A percentile compares a stretch with the other conserved stretches of the same genome.
Conservation (phyloP, 2,329 filamentous ascomycete genomes). For the Colletotrichum sp. region DNA sequence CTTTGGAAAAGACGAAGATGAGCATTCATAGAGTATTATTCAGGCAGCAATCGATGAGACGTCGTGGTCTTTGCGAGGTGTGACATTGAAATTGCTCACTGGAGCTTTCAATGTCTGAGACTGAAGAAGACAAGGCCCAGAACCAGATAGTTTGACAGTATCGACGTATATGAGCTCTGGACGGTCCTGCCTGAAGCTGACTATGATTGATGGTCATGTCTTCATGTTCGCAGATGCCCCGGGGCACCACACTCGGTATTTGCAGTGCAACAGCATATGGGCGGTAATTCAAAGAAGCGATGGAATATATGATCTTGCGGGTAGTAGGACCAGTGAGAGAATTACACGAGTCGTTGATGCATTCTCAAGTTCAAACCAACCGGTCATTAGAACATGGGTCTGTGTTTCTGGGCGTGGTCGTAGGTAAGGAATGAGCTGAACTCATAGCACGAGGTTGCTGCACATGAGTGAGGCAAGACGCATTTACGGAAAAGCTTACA, state of each 20-base stretch:
- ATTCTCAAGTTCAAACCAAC: too few species aligned
- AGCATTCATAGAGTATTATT: too few species aligned
- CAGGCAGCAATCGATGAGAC: too few species aligned
- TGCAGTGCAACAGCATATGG: too few species aligned
- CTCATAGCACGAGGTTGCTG: too few species aligned
- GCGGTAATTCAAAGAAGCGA: fast-evolving
- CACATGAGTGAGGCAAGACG: too few species aligned
- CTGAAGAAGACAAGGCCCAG: background rate
- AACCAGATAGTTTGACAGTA: too few species aligned
- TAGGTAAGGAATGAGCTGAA: too few species aligned
- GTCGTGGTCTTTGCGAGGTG: background rate
- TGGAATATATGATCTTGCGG: too few species aligned
- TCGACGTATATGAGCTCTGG: fast-evolving
- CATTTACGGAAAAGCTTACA: too few species aligned
- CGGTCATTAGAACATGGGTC: fast-evolving
- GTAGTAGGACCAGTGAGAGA: fast-evolving
- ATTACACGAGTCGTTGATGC: fast-evolving
- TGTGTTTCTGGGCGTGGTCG: too few species aligned
- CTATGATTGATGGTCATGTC: background rate
- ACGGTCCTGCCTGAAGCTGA: background rate
- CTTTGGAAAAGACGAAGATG: too few species aligned
- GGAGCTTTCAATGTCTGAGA: background rate
- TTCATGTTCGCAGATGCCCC: background rate
- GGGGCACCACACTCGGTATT: fast-evolving
- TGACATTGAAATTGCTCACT: background rate